Conservation (phyloP, 1,284 basidiomycete species). For the Volvariella surrecta region DNA sequence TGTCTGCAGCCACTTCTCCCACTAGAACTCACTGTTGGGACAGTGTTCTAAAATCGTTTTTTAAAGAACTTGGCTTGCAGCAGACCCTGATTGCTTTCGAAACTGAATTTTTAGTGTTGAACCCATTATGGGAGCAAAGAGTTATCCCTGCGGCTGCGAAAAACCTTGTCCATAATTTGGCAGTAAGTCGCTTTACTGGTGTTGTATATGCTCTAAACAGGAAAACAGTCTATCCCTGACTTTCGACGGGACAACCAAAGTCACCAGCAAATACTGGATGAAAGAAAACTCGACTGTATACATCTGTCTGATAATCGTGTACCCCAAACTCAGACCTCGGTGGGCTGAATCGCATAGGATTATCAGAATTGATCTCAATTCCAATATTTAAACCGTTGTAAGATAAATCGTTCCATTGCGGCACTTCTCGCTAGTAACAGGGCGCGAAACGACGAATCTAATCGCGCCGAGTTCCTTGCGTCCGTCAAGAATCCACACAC, state of each 20-base stretch:
- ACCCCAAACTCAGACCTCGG: conserved; percentile 47
- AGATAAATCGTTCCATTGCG: conserved; percentile 67
- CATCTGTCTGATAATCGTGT: conserved; percentile 34
- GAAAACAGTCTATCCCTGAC: too few species aligned
- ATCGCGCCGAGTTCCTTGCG: conserved; percentile 62
- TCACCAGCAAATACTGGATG: conserved; percentile 32
- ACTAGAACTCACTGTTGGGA: conserved; percentile 56
- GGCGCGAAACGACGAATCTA: conserved; percentile 63
- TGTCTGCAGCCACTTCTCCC: too few species aligned
- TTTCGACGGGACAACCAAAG: conserved; percentile 4
- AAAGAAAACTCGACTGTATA: conserved; percentile 57
- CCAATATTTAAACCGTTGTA: conserved; percentile 3
- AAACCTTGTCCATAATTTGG: conserved; percentile 40
- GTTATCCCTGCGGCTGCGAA: conserved; percentile 46
- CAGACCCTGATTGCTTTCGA: conserved; percentile 61
- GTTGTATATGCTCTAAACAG: too few species aligned
- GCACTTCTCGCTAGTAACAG: conserved; percentile 59
- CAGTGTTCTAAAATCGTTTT: conserved; percentile 42
- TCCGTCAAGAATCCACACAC: conserved; percentile 42
- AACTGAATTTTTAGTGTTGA: conserved; percentile 62
- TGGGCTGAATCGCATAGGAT: conserved; percentile 22
- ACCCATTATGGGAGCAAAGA: conserved; percentile 51
- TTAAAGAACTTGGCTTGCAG: conserved; percentile 44
- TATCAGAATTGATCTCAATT: not conserved
- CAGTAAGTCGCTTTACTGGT: conserved; percentile 30